Evolutionary conservation across 441 rosid genomes (phyloP), one percentile per base, ranked within the genome.

Genomic region (Oxalis stricta): DNA sequence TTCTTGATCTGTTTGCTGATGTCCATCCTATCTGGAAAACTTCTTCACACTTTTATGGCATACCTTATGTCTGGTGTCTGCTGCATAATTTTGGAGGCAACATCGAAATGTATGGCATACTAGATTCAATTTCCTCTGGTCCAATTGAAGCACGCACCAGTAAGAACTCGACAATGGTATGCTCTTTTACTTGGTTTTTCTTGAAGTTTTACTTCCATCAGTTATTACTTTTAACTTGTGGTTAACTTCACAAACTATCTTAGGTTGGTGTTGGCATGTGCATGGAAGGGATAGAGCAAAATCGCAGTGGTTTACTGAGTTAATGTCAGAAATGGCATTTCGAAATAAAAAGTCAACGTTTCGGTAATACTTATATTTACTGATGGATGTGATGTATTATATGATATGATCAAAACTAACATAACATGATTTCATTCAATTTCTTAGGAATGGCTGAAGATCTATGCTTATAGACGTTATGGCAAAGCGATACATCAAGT

Each of bases 211-310:
- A n/a, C n/a, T n/a, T n/a, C n/a, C n/a, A n/a, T n/a, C n/a, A n/a
- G n/a, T n/a, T n/a, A n/a, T n/a, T n/a, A n/a, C n/a, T n/a, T n/a
- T n/a, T n/a, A n/a, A n/a, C n/a, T n/a, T n/a, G n/a, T n/a, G n/a
- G n/a, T n/a, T n/a, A n/a, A n/a, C n/a, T n/a, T n/a, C n/a, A n/a
- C n/a, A n/a, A n/a, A n/a, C n/a, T n/a, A n/a, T n/a, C n/a, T n/a
- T 56, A 86, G 99, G 87, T 91, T 18, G 96, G 98, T 50, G 93
- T 91, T 53, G 99, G 99, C 50, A 69, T 77, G 82, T 91, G 99
- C 73, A 79, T 81, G 95, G 96, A 91, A 64, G 96, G 99, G 46
- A 86, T 86, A 62, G 96, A 91, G 68, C 99, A 91, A 13, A 83
- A 91, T 58, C 96, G n/a, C 96, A 0, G 80, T 91, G 45, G 96